Base-by-base conservation (phyloP, 1,284 basidiomycete genomes). In the Volvariella volvacea region DNA sequence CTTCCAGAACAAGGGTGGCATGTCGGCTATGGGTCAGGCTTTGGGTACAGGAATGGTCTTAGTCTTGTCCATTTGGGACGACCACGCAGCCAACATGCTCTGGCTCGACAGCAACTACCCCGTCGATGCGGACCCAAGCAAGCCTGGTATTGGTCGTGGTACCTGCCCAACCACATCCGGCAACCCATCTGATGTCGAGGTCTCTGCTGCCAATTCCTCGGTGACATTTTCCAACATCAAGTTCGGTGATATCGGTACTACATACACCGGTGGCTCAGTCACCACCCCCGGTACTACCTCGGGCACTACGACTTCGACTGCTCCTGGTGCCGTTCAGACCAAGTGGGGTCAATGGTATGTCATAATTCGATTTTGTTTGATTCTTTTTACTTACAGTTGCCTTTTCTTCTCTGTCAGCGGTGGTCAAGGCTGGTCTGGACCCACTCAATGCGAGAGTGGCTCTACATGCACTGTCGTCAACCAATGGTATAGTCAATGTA, bases 101-200 rank as follows among this genome's bases (percentile, higher is more conserved):
- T 74, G 71, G 71, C 66, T 74, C 54, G 70, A 74, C 59, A 61
- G 57, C 52, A 60, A 62, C 61, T 72, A 71, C 59, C 71, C 71
- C 32, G 57, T 60, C 43, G 52, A 54, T 55, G 55, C 52, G 22
- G 48, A 55, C 48, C 50, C 65, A n/a, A 56, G 61, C 37, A 41
- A 48, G 38, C 64, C 70, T 47, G 71, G 70, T 53, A 62, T 68
- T 15, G 15, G 7, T 7, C 39, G 39, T 40, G 39, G 39, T 15
- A 40, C 39, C 20, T 40, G 19, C 39, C 42, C 68, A 9, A 64
- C 66, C 28, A 60, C 54, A 14, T 67, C 65, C 33, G 71, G 70
- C 45, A 54, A 48, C 2, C 68, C 71, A 41, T 43, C 56, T 12
- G 55, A 63, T 41, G 66, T 74, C 51, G 70, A 71, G 55, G 51